Evolutionary conservation across 345 rosid species (phyloP).

Genomic region (Camelina laxa): DNA sequence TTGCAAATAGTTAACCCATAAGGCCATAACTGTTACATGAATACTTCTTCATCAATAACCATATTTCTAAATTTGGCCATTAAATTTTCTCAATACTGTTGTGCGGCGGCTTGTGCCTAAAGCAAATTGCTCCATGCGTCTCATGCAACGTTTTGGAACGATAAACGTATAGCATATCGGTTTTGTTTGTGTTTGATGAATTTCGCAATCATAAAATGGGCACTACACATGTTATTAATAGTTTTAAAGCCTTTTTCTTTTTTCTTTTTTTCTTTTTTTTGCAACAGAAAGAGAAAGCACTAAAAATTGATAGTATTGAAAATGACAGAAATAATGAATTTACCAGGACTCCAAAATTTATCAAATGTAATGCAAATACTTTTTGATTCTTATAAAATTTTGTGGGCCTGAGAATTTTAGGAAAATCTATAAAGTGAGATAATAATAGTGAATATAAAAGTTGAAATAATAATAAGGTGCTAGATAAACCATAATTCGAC

Average conservation of each 20-base stretch:
- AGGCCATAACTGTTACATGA: not conserved
- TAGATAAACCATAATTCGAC: conserved; percentile 12
- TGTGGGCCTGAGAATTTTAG: not conserved
- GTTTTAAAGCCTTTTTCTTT: not conserved
- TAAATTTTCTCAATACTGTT: not conserved
- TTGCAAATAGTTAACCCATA: not conserved
- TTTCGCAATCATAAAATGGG: not conserved
- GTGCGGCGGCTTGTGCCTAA: too few species aligned
- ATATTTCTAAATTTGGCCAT: not conserved
- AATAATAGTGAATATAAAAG: not conserved
- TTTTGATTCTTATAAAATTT: not conserved
- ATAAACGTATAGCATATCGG: not conserved
- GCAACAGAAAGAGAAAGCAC: not conserved
- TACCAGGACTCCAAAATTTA: not conserved
- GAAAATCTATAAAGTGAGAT: not conserved
- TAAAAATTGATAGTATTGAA: not conserved
- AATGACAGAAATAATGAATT: conserved; percentile 1
- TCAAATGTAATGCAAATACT: not conserved
- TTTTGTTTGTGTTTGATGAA: not conserved
- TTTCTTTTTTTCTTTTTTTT: too few species aligned
- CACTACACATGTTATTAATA: not conserved
- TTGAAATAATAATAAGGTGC: not conserved
- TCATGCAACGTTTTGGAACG: not conserved
- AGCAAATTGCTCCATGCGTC: not conserved
- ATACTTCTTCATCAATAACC: not conserved